Conservation (phyloP, 2,329 filamentous ascomycete species). For the Epicoccum sorghinum region DNA sequence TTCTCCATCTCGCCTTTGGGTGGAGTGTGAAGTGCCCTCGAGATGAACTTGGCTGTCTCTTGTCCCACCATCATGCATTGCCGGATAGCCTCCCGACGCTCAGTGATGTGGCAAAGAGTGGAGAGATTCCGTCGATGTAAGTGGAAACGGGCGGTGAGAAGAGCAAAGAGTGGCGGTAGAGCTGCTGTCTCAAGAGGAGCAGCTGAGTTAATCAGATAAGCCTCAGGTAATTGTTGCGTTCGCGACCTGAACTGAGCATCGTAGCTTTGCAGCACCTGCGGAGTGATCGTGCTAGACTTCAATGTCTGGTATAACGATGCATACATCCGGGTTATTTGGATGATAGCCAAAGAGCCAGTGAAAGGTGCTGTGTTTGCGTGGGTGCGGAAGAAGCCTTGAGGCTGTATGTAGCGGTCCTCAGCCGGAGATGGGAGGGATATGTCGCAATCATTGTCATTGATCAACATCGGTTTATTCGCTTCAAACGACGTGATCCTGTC, state of each 20-base stretch:
- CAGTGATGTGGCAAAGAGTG: conserved; percentile 69
- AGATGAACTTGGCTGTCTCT: conserved; percentile 79
- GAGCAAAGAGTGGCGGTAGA: conserved; percentile 75
- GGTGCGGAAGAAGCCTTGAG: conserved; percentile 53
- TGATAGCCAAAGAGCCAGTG: conserved; percentile 77
- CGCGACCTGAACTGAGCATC: conserved; percentile 81
- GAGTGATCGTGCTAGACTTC: conserved; percentile 65
- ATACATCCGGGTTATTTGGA: conserved; percentile 81
- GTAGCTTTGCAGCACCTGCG: conserved; percentile 74
- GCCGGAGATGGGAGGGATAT: conserved; percentile 77
- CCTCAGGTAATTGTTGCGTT: conserved; percentile 74
- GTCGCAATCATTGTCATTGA: conserved; percentile 88
- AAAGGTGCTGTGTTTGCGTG: conserved; percentile 52
- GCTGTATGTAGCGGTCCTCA: conserved; percentile 77
- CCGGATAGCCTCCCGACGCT: conserved; percentile 74
- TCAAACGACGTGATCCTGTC: conserved; percentile 75
- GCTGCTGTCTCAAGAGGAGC: conserved; percentile 74
- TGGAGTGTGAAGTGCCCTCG: conserved; percentile 63
- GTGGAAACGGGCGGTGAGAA: conserved; percentile 83
- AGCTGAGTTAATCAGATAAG: conserved; percentile 71
- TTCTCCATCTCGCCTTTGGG: conserved; percentile 33
- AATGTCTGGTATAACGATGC: conserved; percentile 74
- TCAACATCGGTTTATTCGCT: conserved; percentile 78
- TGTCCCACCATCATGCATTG: conserved; percentile 75
- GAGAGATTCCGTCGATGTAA: conserved; percentile 89